Base-by-base conservation (phyloP, 2,329 filamentous ascomycete genomes). In the Alternaria ventricosa region DNA sequence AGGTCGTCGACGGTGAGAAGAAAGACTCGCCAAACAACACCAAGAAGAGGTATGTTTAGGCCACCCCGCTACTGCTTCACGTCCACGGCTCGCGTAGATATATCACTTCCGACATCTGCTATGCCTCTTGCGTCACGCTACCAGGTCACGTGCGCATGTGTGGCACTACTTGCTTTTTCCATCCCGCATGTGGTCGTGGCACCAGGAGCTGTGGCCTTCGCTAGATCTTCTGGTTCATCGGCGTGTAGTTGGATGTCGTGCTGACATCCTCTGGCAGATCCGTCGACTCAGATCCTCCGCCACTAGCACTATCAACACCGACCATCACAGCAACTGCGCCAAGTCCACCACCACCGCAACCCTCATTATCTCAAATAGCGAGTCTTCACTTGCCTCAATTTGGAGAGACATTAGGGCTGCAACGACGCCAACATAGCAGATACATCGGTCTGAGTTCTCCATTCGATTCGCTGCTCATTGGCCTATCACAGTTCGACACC, bases 361-460 rank as follows among this genome's bases (percentile, higher is more conserved):
- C 71, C 47, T 68, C 72, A 65, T 63, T 76, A 64, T 72, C 67
- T 57, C 68, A 72, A 66, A 67, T 77, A 68, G 66, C 67, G 55
- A 75, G 56, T 72, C 64, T 71, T 57, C 74, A 80, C 59, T 66
- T 77, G 57, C 76, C 77, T 51, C 75, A 77, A 55, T 75, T 84
- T 13, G 82, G 83, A 66, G 82, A 85, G 74, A 83, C 82, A 12
- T 68, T 96, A 61, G 92, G 92, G 63, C 85, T 96, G 69, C 92
- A 95, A 77, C 84, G 88, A 74, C 90, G 93, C 78, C 89, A 91
- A 64, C 93, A 91, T 78, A 93, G 91, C 81, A 91, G 93, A 80
- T 93, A 95, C 75, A 92, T 96, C 71, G 92, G 92, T 25, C 88
- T 91, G 61, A 95, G 92, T 55, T 94, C 92, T 55, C 91, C 94